phyloP scores from a whole-genome alignment of 176 grass and related monocot species.

The Ampelocalamus luodianensis region DNA sequence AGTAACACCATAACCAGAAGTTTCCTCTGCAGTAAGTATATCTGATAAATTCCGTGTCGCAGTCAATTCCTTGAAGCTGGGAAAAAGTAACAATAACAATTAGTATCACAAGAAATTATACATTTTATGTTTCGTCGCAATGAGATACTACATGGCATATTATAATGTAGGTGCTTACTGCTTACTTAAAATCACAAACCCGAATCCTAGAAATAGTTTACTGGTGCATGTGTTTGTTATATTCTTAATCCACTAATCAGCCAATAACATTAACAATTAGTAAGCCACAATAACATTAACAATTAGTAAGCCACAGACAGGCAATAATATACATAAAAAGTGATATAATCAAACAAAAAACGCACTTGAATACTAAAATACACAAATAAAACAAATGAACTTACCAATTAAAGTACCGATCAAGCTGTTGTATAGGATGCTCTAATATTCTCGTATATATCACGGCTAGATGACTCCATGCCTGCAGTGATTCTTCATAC shows the following conservation, averaged over 20 bases:
- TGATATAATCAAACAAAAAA: not conserved
- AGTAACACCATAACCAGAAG: conserved; percentile 45
- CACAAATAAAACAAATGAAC: not conserved
- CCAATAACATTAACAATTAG: not conserved
- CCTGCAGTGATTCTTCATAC: conserved; percentile 98
- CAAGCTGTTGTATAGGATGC: conserved; percentile 92
- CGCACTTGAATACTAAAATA: not conserved
- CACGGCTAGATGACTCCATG: conserved; percentile 86
- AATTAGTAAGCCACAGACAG: not conserved
- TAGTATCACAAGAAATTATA: conserved; percentile 24
- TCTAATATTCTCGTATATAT: conserved; percentile 97
- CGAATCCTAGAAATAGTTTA: not conserved
- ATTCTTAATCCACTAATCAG: conserved; percentile 3
- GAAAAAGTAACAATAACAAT: conserved; percentile 36
- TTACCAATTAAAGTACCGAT: conserved; percentile 98
- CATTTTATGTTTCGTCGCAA: not conserved
- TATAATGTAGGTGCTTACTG: not conserved
- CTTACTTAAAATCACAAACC: not conserved
- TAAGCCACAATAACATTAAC: not conserved
- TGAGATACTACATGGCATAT: not conserved
- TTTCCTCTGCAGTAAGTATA: conserved; percentile 76
- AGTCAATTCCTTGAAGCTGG: conserved; percentile 88
- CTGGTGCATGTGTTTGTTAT: not conserved
- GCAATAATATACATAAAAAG: not conserved
- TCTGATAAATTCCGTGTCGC: conserved; percentile 67